A percentile compares a stretch with the other conserved stretches of the same genome.
phyloP scores from a whole-genome alignment of 495 filamentous ascomycete genomes.

The Evernia prunastri region DNA sequence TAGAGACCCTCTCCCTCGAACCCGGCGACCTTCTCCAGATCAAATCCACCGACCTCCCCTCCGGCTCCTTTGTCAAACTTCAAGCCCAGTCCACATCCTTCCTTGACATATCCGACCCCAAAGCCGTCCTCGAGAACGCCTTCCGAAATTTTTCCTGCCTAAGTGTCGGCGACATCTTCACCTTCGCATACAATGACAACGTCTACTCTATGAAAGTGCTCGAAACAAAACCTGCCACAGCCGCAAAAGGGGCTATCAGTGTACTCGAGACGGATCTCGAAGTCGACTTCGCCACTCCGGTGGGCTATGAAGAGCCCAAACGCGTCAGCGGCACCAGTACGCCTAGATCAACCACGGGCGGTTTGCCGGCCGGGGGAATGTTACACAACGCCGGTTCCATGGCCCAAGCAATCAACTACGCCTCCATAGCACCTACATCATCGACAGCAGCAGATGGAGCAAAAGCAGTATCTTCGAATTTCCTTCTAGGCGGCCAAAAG shows the following conservation, averaged over 20 bases:
- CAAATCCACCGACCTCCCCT: constrained; percentile 84
- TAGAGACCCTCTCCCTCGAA: constrained; percentile 83
- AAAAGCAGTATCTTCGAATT: constrained; percentile 68
- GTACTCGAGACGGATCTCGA: constrained; percentile 91
- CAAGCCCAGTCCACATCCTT: constrained; percentile 88
- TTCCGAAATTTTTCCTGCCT: constrained; percentile 92
- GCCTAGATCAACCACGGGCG: constrained; percentile 52
- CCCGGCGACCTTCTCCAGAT: constrained; percentile 91
- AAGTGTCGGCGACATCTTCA: constrained; percentile 87
- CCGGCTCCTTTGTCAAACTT: constrained; percentile 87
- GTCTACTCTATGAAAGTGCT: constrained; percentile 86
- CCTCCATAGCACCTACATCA: constrained; percentile 79
- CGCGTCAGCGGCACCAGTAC: constrained; percentile 56
- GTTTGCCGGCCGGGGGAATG: constrained; percentile 59
- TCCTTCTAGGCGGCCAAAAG: constrained; percentile 65
- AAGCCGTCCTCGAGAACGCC: constrained; percentile 93
- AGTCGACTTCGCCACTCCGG: constrained; percentile 89
- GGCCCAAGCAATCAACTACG: constrained; percentile 95
- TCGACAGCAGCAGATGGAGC: constrained; percentile 54
- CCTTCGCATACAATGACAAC: constrained; percentile 90
- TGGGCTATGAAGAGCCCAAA: constrained; percentile 84
- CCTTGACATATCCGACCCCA: constrained; percentile 93
- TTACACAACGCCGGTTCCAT: constrained; percentile 83
- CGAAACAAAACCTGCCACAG: constrained; percentile 73
- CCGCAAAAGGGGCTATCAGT: constrained; percentile 72